These are phyloP conservation scores for Acer campestre DNA, from an alignment of 345 rosid species.

Conservation along the genomic window DNA sequence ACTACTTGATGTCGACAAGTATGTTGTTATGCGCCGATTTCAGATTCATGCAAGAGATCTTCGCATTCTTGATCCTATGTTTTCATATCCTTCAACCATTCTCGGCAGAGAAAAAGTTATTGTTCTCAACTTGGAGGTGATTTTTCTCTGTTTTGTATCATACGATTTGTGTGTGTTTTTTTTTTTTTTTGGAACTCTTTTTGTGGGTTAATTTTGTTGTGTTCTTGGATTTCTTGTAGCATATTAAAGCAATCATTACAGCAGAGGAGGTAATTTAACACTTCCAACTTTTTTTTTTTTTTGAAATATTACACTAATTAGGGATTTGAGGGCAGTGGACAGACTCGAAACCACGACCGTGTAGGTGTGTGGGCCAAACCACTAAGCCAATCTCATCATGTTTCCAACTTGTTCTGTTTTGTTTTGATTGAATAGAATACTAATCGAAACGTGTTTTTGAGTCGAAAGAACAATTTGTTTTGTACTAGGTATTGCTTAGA, in stretches of 20 bases:
- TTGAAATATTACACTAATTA: too few species aligned
- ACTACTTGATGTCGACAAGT: slow-evolving; percentile 52
- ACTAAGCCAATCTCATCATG: too few species aligned
- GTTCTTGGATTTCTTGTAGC: slow-evolving; percentile 26
- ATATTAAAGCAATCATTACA: slow-evolving; percentile 61
- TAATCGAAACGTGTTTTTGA: neutral
- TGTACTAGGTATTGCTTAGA: slow-evolving; percentile 46
- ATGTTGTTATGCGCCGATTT: slow-evolving; percentile 51
- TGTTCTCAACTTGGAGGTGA: slow-evolving; percentile 59
- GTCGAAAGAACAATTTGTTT: neutral
- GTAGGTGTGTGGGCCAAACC: too few species aligned
- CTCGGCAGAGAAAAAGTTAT: slow-evolving; percentile 52
- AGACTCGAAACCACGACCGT: too few species aligned
- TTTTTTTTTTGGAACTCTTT: slow-evolving; percentile 6
- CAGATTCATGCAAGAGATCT: slow-evolving; percentile 53
- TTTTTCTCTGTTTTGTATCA: neutral
- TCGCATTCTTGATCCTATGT: slow-evolving; percentile 58
- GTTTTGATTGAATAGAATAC: slow-evolving; percentile 12
- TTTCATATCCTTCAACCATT: slow-evolving; percentile 51
- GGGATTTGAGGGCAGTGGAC: too few species aligned
- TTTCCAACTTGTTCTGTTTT: too few species aligned
- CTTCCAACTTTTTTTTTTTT: neutral
- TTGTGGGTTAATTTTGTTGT: slow-evolving; percentile 15
- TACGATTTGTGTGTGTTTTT: neutral
- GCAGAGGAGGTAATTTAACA: slow-evolving; percentile 43